Evolutionary conservation across 225 moss, liverwort and hornwort species (phyloP), one percentile per base, ranked within the genome.

Genomic region (Pleurozium schreberi): DNA sequence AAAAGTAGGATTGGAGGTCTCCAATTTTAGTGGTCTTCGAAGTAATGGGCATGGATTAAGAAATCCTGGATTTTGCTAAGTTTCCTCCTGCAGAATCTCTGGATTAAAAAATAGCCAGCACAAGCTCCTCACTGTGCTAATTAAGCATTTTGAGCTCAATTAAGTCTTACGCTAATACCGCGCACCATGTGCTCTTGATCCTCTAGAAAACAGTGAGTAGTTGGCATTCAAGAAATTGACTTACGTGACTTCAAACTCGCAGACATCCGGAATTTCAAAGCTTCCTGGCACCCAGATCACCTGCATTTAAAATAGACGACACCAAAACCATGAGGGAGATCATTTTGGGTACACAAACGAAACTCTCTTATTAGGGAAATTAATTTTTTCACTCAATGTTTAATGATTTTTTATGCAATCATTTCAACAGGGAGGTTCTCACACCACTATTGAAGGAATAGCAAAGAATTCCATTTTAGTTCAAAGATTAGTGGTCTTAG

Each of bases 221-320:
- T 45, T 80, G 40, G 81, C 26, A 38, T 68, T 82, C 68, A 50
- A 70, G 85, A 78, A 22, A 59, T 28, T 58, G 49, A 30, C 90
- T 89, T 87, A 96, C 95, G 94, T 71, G 97, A 93, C 87, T 95
- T 95, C 91, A 97, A 90, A 88, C 95, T 93, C n/a, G 97, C 96
- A 64, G 96, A 96, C 94, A 96, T 94, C 89, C 69, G 97, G 96
- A 90, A 96, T 95, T 87, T 97, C 97, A 85, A 96, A 97, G 92
- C 96, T 95, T 90, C 97, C 97, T 57, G 97, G 97, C 64, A 97
- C 97, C 96, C 97, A 97, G 65, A 95, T 78, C 77, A 97, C 91
- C 95, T 96, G 93, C 88, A 89, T 75, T 75, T 49, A 38, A 74
- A n/a, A 19, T n/a, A 75, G 9, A 10, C 38, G 30, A n/a, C 60